Conservation (phyloP, 768 basidiomycete genomes). For the Galerina marginata region DNA sequence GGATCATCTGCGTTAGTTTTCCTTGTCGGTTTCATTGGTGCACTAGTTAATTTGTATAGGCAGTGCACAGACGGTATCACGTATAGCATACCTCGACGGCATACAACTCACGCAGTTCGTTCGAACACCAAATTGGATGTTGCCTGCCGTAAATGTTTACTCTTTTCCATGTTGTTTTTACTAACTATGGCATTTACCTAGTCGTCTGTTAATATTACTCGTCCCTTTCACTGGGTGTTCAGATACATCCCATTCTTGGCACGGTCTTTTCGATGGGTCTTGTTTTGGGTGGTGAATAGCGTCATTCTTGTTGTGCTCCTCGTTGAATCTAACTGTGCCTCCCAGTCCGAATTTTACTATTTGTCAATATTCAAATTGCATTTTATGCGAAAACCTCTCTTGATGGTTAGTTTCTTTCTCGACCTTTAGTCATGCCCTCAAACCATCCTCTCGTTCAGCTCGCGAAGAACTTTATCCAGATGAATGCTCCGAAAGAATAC, state of each 20-base stretch:
- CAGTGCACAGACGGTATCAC: conserved; percentile 55
- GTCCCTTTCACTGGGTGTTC: conserved; percentile 15
- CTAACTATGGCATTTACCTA: neutral
- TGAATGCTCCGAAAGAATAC: conserved; percentile 50
- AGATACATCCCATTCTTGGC: conserved; percentile 16
- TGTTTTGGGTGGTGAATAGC: conserved; percentile 21
- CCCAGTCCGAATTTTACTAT: conserved; percentile 14
- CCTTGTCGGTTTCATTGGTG: neutral
- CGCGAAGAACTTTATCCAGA: conserved; percentile 38
- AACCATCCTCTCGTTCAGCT: conserved; percentile 18
- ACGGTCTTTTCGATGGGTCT: conserved; percentile 16
- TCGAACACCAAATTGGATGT: conserved; percentile 54
- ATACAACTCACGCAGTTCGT: conserved; percentile 52
- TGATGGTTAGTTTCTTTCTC: conserved; percentile 4
- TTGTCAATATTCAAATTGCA: conserved; percentile 11
- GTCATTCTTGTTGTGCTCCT: neutral
- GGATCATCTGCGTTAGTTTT: conserved; percentile 53
- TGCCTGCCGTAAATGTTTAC: conserved; percentile 43
- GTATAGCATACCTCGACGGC: conserved; percentile 43
- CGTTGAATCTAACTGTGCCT: neutral
- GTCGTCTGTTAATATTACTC: conserved; percentile 2
- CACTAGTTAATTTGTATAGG: neutral
- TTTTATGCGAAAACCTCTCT: conserved; percentile 10
- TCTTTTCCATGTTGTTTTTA: neutral
- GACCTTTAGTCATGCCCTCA: neutral